phyloP scores from a whole-genome alignment of 768 basidiomycete species.

The Flagelloscypha sp. region DNA sequence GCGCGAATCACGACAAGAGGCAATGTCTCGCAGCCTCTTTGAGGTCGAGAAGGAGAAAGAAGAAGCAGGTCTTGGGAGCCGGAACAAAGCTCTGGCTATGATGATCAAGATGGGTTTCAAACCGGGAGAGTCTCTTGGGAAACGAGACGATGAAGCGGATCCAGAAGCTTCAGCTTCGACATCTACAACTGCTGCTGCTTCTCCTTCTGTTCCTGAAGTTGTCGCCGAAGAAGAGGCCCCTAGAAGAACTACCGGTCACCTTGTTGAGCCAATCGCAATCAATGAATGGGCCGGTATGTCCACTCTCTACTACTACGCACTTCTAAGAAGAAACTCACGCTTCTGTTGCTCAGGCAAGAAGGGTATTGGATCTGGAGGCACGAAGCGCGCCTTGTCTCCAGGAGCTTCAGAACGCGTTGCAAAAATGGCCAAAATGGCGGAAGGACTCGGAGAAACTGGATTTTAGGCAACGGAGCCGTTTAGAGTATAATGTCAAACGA shows the following conservation, averaged over 20 bases:
- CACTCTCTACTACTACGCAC: constrained; percentile 1
- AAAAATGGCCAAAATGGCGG: constrained; percentile 63
- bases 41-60: constrained; percentile 63
- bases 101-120: constrained; percentile 96
- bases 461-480: constrained; percentile 63
- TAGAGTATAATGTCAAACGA: constrained; percentile 69
- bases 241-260: constrained; percentile 27
- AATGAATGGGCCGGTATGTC: constrained; percentile 75
- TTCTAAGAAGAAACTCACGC: constrained; percentile 4
- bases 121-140: constrained; percentile 72
- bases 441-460: constrained; percentile 43
- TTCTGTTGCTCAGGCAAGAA: constrained; percentile 49
- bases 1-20: constrained; percentile 68
- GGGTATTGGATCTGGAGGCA: constrained; percentile 56
- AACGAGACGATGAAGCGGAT: constrained; percentile 18
- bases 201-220: constrained; percentile 1
- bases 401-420: constrained; percentile 52
- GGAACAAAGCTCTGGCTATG: constrained; percentile 77
- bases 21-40: constrained; percentile 72
- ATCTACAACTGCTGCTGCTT: constrained; percentile 3
- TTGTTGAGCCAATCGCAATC: constrained; percentile 62
- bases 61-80: constrained; percentile 34
- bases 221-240: constrained; percentile 4
- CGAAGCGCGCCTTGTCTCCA: constrained; percentile 63
- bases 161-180: constrained; percentile 1